phyloP scores from a whole-genome alignment of 1,284 basidiomycete genomes.

The Mycena citricolor region DNA sequence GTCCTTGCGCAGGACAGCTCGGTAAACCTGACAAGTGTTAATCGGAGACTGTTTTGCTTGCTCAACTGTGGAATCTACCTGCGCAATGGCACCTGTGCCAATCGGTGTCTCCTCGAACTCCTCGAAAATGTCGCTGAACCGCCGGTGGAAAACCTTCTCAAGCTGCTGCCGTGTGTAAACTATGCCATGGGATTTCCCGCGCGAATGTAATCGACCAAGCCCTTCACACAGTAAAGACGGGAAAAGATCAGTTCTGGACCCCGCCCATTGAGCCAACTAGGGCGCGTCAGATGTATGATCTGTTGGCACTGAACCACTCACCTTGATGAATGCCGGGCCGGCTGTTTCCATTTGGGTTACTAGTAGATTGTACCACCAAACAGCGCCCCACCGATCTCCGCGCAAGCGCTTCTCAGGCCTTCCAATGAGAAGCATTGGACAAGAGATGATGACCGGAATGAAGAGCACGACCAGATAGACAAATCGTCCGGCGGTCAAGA shows the following conservation, averaged over 20 bases:
- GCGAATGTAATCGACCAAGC: slow-evolving; percentile 88
- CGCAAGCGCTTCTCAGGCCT: slow-evolving; percentile 49
- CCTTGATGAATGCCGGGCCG: slow-evolving; percentile 98
- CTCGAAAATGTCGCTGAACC: slow-evolving; percentile 90
- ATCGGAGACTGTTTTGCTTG: no score
- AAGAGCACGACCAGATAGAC: slow-evolving; percentile 84
- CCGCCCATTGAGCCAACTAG: slow-evolving; percentile 97
- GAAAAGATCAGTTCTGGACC: slow-evolving; percentile 92
- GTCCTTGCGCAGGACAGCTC: slow-evolving; percentile 80
- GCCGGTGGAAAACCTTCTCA: slow-evolving; percentile 79
- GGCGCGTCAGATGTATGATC: slow-evolving; percentile 18
- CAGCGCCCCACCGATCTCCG: slow-evolving; percentile 80
- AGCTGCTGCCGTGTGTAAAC: slow-evolving; percentile 82
- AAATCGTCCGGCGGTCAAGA: slow-evolving; percentile 84
- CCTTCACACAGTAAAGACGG: slow-evolving; percentile 87
- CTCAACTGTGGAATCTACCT: no score
- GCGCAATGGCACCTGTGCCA: slow-evolving; percentile 97
- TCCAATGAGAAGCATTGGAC: slow-evolving; percentile 87
- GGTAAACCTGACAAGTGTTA: slow-evolving; percentile 65
- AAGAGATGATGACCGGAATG: slow-evolving; percentile 80
- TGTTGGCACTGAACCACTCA: slow-evolving; percentile 33
- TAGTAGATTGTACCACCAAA: slow-evolving; percentile 95
- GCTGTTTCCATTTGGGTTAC: slow-evolving; percentile 91
- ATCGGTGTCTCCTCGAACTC: slow-evolving; percentile 87
- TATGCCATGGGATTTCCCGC: slow-evolving; percentile 82